Evolutionary conservation across 139 green algal species (phyloP), one percentile per base, ranked within the genome.

Genomic region (Pleodorina starrii): DNA sequence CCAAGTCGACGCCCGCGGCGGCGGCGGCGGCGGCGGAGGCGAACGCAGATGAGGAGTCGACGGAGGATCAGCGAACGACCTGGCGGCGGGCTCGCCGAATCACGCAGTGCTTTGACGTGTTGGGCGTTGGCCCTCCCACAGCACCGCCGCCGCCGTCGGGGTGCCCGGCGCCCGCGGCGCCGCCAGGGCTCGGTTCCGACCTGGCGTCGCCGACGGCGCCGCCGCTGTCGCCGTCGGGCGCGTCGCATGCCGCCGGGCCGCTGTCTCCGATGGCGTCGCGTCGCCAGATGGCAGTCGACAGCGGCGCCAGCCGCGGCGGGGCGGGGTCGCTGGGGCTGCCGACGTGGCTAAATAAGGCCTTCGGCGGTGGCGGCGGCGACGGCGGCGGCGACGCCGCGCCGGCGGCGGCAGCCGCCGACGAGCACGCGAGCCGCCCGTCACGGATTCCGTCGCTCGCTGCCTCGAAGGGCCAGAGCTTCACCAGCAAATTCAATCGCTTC

Each of bases 191-290:
- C 2, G 54, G 25, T 25, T 25, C 29, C 54, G 29, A 2, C 7
- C 54, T 25, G 54, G 29, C 54, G 6, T 66, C 54, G 29, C 54
- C 54, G 54, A 25, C 54, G 29, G 54, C 21, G 54, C 54, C 54
- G 54, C 54, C 54, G 6, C 54, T 25, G 54, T 17, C 50, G 50
- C 50, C 50, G 63, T 73, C 63, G 63, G 63, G 63, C 54, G 32
- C 32, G 19, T 36, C 63, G 63, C 1, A 35, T 38, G 63, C 63
- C 19, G 59, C 59, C 66, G 68, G 14, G 14, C 68, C 68, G 68
- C 68, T 76, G 68, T 76, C 68, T 14, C 68, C 68, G 19, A 76
- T 76, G 68, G 68, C 68, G 36, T n/a, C 32, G 68, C 68, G 68
- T 7, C 68, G 68, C 19, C 35, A n/a, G n/a, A 44, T 25, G 14